Evolutionary conservation across 371 early-diverging fungal genomes (phyloP).

Genomic region (Mucor indicus): DNA sequence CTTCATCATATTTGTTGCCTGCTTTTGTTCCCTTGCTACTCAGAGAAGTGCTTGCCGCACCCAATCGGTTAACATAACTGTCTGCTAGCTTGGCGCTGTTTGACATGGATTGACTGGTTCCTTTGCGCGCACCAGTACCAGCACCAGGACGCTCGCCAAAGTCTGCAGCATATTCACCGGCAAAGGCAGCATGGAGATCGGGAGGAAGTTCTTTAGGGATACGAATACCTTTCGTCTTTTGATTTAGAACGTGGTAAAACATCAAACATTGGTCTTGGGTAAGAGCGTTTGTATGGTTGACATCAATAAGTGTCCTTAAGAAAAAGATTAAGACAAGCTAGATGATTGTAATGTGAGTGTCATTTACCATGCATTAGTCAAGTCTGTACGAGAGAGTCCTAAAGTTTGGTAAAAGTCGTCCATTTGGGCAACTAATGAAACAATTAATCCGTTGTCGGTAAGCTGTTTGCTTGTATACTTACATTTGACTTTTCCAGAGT

Average conservation of each 20-base stretch:
- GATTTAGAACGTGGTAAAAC: slow-evolving; percentile 62
- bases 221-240: slow-evolving; percentile 44
- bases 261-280: slow-evolving; percentile 64
- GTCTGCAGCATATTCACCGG: slow-evolving; percentile 53
- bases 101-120: slow-evolving; percentile 45
- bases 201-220: slow-evolving; percentile 46
- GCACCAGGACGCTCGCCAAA: slow-evolving; percentile 50
- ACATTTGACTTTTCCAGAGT: slow-evolving; percentile 65
- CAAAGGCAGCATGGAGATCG: slow-evolving; percentile 50
- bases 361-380: slow-evolving; percentile 57
- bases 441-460: background rate
- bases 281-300: slow-evolving; percentile 58
- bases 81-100: slow-evolving; percentile 47
- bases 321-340: background rate
- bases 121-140: slow-evolving; percentile 46
- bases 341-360: background rate
- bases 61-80: slow-evolving; percentile 48
- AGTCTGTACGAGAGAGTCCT: slow-evolving; percentile 56
- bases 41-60: slow-evolving; percentile 49
- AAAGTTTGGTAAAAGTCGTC: slow-evolving; percentile 61
- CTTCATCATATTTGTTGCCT: slow-evolving; percentile 43
- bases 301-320: slow-evolving; percentile 57
- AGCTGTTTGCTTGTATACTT: slow-evolving; percentile 1
- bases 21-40: slow-evolving; percentile 35
- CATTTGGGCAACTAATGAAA: slow-evolving; percentile 51